Base-by-base conservation (phyloP, 331 rosid species). In the Cucumis variabilis region DNA sequence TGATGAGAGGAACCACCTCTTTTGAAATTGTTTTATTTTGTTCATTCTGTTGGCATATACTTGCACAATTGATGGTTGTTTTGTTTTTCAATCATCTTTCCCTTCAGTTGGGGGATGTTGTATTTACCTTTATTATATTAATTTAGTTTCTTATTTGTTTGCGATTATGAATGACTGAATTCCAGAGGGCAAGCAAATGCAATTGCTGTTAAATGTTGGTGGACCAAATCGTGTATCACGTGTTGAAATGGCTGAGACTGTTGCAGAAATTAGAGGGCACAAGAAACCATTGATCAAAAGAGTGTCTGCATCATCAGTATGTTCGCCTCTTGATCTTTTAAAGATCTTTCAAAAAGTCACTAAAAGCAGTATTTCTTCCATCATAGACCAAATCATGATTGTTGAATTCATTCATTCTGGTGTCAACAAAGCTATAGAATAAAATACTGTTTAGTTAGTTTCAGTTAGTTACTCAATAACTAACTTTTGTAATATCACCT, bases 191-290 rank as follows among this genome's bases (percentile, higher is more conserved):
- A 94, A 94, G 93, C 92, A 93, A 91, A 92, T 94, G 88, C 94
- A 86, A 74, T 74, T 95, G 83, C 60, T 94, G 80, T 89, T 97
- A 84, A 97, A 97, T 88, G 97, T 77, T 27, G 98, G 99, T 41
- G 99, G 99, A 86, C 90, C 95, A 15, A 94, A 97, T 88, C 88
- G 97, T 91, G 92, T 94, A 28, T 95, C 98, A 2, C 96, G 98
- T 37, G 92, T 92, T 87, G 92, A 95, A 91, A 95, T 95, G 98
- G 98, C 98, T 0, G 98, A 95, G 95, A 88, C 89, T 75, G 96
- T 95, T 84, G 98, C 97, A 17, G 91, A 95, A 85, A 55, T 93
- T 69, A 91, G 96, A 90, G 95, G 98, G 37, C 87, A 93, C 89
- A 88, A 90, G 71, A 82, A 91, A 75, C 91, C 98, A 14, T 90